A percentile compares a stretch with the other conserved stretches of the same genome.
phyloP scores from a whole-genome alignment of 768 basidiomycete species.

The Auriscalpium orientale region DNA sequence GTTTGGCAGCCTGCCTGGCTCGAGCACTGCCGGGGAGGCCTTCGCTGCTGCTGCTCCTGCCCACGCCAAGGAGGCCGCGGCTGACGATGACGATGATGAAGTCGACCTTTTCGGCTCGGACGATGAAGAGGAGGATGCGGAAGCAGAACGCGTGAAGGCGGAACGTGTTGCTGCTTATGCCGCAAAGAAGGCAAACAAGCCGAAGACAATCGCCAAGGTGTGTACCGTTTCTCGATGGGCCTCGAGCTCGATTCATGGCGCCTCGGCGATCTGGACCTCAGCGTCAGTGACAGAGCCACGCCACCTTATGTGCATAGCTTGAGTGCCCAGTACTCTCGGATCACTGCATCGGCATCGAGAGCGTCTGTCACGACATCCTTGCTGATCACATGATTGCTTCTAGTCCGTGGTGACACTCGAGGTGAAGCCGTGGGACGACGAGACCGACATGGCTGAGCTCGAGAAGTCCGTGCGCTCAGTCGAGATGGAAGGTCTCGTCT shows the following conservation, averaged over 20 bases:
- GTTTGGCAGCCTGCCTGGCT: conserved; percentile 72
- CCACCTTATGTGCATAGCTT: too few species aligned
- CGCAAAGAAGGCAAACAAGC: conserved; percentile 87
- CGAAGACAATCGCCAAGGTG: conserved; percentile 85
- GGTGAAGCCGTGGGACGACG: conserved; percentile 99
- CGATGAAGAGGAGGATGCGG: conserved; percentile 37
- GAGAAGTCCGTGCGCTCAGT: conserved; percentile 82
- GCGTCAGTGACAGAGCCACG: too few species aligned
- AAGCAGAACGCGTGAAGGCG: conserved; percentile 57
- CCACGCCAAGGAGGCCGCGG: conserved; percentile 23
- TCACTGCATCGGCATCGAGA: too few species aligned
- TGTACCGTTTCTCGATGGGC: conserved; percentile 12
- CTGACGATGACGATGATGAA: conserved; percentile 33
- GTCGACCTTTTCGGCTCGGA: conserved; percentile 78
- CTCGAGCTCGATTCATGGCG: too few species aligned
- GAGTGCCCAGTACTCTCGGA: too few species aligned
- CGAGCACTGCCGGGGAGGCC: conserved; percentile 72
- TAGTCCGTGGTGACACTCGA: conserved; percentile 97
- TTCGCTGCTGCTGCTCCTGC: conserved; percentile 50
- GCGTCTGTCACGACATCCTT: not conserved
- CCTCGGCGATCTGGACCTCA: too few species aligned
- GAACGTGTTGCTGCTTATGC: conserved; percentile 92
- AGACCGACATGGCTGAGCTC: conserved; percentile 90
- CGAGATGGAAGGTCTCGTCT: conserved; percentile 84
- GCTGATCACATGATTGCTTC: conserved; percentile 10